phyloP scores from a whole-genome alignment of 108 stramenopile species.

The Hondaea fermentalgiana region DNA sequence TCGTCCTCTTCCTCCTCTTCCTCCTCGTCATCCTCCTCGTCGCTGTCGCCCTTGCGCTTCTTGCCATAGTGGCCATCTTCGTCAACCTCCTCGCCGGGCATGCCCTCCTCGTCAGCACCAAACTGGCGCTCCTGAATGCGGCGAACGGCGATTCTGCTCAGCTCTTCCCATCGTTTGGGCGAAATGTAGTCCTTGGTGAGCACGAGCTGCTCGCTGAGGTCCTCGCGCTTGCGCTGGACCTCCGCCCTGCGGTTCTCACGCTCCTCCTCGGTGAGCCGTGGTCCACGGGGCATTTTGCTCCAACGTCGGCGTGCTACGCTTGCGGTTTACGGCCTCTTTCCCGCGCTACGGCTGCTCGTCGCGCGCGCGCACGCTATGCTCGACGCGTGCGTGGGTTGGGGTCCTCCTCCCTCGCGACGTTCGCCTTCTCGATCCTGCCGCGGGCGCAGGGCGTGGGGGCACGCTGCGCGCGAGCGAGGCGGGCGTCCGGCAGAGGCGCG shows the following conservation, averaged over 20 bases:
- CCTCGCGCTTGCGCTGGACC: background rate
- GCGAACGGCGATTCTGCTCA: background rate
- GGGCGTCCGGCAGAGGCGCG: too few relatives aligned
- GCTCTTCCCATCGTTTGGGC: background rate
- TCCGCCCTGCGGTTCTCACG: background rate
- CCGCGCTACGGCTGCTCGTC: too few relatives aligned
- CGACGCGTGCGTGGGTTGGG: too few relatives aligned
- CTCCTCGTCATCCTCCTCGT: background rate
- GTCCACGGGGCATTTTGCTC: background rate
- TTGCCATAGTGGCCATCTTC: background rate
- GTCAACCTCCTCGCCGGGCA: background rate
- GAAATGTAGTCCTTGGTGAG: background rate
- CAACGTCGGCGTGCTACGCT: background rate
- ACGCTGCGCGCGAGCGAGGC: too few relatives aligned
- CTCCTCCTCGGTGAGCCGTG: background rate
- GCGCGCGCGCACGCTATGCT: too few relatives aligned
- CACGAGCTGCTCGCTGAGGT: background rate
- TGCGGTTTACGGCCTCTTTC: background rate
- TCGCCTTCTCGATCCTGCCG: too few relatives aligned
- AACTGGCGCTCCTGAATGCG: background rate
- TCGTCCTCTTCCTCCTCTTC: background rate
- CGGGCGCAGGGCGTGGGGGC: too few relatives aligned
- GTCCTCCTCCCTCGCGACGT: too few relatives aligned
- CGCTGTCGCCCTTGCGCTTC: background rate
- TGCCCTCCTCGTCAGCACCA: background rate